A percentile compares a stretch with the other conserved stretches of the same genome.
These are phyloP conservation scores for Chlorella sp. DNA, from an alignment of 139 green algal genomes.

Conservation along the genomic window DNA sequence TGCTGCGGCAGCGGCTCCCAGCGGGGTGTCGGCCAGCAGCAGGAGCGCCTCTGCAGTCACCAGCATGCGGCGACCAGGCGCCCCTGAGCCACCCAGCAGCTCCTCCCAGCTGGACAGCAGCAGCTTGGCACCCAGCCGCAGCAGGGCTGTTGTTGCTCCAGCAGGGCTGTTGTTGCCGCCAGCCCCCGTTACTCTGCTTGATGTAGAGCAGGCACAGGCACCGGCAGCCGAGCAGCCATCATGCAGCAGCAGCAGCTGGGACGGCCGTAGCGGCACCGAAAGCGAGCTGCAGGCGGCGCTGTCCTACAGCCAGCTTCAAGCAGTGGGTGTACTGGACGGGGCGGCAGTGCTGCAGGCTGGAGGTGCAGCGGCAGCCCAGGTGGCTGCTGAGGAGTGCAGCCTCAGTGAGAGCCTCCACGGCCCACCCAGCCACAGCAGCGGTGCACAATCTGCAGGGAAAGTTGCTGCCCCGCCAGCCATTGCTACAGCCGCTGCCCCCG, in stretches of 20 bases:
- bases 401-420: neutral
- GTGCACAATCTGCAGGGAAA: too few relatives aligned
- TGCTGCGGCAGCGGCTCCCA: neutral
- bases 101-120: neutral
- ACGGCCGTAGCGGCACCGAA: neutral
- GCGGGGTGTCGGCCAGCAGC: neutral
- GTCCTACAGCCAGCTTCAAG: neutral
- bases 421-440: neutral
- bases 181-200: too few relatives aligned
- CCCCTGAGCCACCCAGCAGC: neutral
- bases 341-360: too few relatives aligned
- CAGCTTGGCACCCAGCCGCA: neutral
- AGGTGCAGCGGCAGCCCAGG: neutral
- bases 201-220: neutral
- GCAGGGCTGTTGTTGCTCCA: neutral
- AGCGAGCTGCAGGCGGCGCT: neutral
- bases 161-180: neutral
- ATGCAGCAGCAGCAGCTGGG: neutral
- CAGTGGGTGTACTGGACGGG: neutral
- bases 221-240: neutral
- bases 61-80: neutral
- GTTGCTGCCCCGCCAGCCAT: too few relatives aligned
- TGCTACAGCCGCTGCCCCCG: too few relatives aligned
- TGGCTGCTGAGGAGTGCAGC: too few relatives aligned
- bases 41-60: neutral